Evolutionary conservation across 2,329 filamentous ascomycete species (phyloP), one percentile per base, ranked within the genome.

Genomic region (Neurospora sp.): DNA sequence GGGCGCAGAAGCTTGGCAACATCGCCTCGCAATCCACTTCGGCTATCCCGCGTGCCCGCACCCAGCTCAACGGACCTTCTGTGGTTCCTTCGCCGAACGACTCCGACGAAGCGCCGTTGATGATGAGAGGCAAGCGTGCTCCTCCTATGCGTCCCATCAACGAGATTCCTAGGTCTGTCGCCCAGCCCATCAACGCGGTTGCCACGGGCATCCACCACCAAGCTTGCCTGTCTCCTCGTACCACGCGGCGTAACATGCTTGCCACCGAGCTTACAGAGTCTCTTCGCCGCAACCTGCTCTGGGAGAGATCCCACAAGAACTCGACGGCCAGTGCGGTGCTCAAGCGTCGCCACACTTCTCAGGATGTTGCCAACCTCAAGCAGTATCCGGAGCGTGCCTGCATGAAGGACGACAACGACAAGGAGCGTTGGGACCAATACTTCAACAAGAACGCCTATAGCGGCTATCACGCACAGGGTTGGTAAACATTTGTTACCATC

Each of bases 241-340:
- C 95, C 0, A 97, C 94, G 0, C 89, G 96, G 68, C 89, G 94
- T 72, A 96, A 97, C 80, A 99, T 99, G 96, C 86, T 99, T 70
- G 91, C 93, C 9, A 96, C 93, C 0, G 96, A 99, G 82, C 84
- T 99, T 69, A 97, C 95, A 2, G 93, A 97, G 79, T 97, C 93
- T 28, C 89, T 99, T 3, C 89, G 96, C 28, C 92, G 93, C 75
- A 92, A 97, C 76, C 89, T 99, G 17, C 87, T 98, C 17, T 97
- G 93, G 92, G 96, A 99, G 80, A 91, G 96, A 68, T 93, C 97
- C 78, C 95, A 98, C 78, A 97, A 96, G 86, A 93, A 93, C 71
- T 91, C 92, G 40, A 95, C 93, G 8, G 92, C 90, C 76, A 94
- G 95, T 73, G 93, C 94, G 1, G 92, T 95, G 69, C 85, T 97